These are phyloP conservation scores for Geranium incanum DNA, from an alignment of 441 rosid genomes.

Conservation along the genomic window DNA sequence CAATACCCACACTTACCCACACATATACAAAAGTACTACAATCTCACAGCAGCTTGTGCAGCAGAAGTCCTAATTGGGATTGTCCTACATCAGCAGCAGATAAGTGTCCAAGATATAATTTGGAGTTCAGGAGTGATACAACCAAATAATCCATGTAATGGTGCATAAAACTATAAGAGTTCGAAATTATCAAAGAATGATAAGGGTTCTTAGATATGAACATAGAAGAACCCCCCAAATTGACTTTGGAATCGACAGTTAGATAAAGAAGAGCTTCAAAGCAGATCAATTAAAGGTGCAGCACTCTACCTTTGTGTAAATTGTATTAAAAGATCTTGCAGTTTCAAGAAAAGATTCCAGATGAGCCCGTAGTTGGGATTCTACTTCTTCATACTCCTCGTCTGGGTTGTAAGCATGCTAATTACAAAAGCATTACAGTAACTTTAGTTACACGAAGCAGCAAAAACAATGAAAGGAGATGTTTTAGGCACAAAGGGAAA, in stretches of 20 bases:
- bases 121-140: not conserved
- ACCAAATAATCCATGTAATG: not conserved
- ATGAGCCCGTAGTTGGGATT: slow-evolving; percentile 63
- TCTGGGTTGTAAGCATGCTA: slow-evolving; percentile 95
- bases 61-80: too few relatives aligned
- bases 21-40: not conserved
- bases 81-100: not conserved
- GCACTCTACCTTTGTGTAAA: slow-evolving; percentile 69
- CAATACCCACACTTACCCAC: not conserved
- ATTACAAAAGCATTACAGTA: slow-evolving; percentile 11
- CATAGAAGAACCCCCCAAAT: not conserved
- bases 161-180: not conserved
- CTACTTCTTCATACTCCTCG: slow-evolving; percentile 83
- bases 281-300: slow-evolving; percentile 13
- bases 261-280: slow-evolving; percentile 2
- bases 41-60: not conserved
- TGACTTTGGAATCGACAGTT: not conserved
- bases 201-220: not conserved
- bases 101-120: not conserved
- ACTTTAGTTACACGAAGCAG: not conserved
- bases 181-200: not conserved
- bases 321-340: slow-evolving; percentile 78
- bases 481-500: not conserved
- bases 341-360: slow-evolving; percentile 88
- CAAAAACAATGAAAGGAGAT: not conserved